phyloP scores from a whole-genome alignment of 495 filamentous ascomycete genomes.

The Acidomyces sp. region DNA sequence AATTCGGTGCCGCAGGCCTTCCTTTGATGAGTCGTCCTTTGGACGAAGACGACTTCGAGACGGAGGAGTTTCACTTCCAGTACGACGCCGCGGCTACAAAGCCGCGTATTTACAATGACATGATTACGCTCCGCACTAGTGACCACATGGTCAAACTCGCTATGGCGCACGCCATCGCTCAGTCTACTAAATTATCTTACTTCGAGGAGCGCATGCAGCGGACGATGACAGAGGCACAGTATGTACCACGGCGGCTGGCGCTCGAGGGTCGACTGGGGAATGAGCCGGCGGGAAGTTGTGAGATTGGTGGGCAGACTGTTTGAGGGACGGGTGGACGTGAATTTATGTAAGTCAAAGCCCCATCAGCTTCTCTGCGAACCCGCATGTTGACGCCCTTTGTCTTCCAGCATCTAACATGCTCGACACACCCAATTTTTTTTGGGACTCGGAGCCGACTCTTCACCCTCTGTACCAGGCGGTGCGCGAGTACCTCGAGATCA shows the following conservation, averaged over 20 bases:
- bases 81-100: conserved; percentile 74
- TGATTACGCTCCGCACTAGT: conserved; percentile 89
- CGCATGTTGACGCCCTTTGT: conserved; percentile 7
- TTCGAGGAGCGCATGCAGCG: conserved; percentile 95
- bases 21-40: conserved; percentile 57
- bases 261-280: conserved; percentile 79
- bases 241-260: conserved; percentile 78
- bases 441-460: conserved; percentile 89
- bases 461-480: conserved; percentile 91
- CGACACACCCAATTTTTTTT: conserved; percentile 97
- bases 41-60: conserved; percentile 82
- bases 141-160: conserved; percentile 99
- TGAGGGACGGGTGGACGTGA: conserved; percentile 90
- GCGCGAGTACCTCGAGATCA: conserved; percentile 95
- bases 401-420: conserved; percentile 80
- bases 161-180: conserved; percentile 92
- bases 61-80: conserved; percentile 97
- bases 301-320: conserved; percentile 82
- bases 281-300: conserved; percentile 86
- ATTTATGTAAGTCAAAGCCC: conserved; percentile 60
- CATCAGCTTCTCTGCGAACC: neutral
- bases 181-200: conserved; percentile 91
- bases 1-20: conserved; percentile 18
- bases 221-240: conserved; percentile 84
- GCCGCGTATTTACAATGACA: conserved; percentile 92